Conservation (phyloP, 2,329 filamentous ascomycete species). For the Fusarium nanum region DNA sequence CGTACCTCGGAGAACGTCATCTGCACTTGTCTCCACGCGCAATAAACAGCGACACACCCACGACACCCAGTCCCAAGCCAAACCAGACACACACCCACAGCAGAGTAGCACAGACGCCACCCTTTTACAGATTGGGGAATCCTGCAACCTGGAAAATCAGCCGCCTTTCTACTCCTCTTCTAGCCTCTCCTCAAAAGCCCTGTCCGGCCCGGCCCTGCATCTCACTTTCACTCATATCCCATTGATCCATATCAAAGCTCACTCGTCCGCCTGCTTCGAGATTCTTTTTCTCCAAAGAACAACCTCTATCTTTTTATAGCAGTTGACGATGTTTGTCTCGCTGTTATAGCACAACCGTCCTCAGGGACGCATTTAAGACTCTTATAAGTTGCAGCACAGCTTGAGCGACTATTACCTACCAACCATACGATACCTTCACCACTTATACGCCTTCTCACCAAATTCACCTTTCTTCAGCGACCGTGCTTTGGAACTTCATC, state of each 20-base stretch:
- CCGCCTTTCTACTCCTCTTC: constrained; percentile 41
- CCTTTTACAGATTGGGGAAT: constrained; percentile 40
- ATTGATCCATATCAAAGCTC: constrained; percentile 37
- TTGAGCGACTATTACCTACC: constrained; percentile 43
- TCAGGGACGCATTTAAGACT: constrained; percentile 50
- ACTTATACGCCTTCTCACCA: constrained; percentile 4
- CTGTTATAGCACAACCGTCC: constrained; percentile 55
- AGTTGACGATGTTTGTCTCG: constrained; percentile 50
- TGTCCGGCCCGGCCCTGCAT: constrained; percentile 43
- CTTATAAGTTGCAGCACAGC: constrained; percentile 25
- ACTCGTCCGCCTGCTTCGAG: constrained; percentile 20
- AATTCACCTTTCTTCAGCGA: not conserved
- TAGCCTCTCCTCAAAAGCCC: constrained; percentile 44
- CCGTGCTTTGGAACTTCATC: constrained; percentile 4
- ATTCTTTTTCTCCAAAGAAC: constrained; percentile 8
- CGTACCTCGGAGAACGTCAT: constrained; percentile 45
- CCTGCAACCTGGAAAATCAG: constrained; percentile 39
- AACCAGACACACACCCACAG: constrained; percentile 38
- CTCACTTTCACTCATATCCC: constrained; percentile 26
- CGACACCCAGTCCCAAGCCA: constrained; percentile 7
- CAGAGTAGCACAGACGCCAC: constrained; percentile 39
- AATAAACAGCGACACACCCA: constrained; percentile 29
- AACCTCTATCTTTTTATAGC: constrained; percentile 29
- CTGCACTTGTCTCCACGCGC: constrained; percentile 39
- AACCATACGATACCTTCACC: constrained; percentile 35